phyloP scores from a whole-genome alignment of 768 basidiomycete genomes.

The Infundibulicybe gibba region DNA sequence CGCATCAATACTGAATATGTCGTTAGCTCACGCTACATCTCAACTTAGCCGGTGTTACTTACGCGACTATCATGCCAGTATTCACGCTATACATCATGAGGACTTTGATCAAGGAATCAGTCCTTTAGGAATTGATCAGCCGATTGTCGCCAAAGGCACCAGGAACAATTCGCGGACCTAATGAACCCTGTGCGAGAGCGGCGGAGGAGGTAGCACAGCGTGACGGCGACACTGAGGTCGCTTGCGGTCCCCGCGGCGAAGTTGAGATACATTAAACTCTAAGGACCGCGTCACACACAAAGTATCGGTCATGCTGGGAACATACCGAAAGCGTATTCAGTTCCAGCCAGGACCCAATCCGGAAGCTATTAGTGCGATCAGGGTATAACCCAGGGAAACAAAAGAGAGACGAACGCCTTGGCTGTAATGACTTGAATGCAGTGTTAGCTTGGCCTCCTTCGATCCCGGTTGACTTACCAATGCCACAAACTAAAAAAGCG shows the following conservation, averaged over 20 bases:
- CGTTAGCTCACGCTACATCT: neutral
- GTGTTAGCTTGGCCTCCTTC: conserved; percentile 1
- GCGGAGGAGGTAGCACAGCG: conserved; percentile 45
- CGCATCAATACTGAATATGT: conserved; percentile 38
- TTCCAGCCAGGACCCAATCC: conserved; percentile 29
- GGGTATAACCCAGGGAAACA: neutral
- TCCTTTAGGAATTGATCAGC: conserved; percentile 25
- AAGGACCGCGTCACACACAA: neutral
- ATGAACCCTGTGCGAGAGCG: conserved; percentile 48
- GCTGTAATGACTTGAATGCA: conserved; percentile 41
- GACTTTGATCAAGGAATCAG: conserved; percentile 42
- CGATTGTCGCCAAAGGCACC: neutral
- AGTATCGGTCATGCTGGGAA: neutral
- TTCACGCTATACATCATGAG: conserved; percentile 53
- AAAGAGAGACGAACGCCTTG: conserved; percentile 39
- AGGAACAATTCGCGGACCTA: conserved; percentile 24
- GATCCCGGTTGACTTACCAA: conserved; percentile 22
- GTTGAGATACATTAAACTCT: conserved; percentile 50
- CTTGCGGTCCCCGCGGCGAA: conserved; percentile 47
- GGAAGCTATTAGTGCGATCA: conserved; percentile 27
- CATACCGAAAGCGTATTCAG: conserved; percentile 35
- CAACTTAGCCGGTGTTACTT: conserved; percentile 18
- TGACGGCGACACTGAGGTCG: conserved; percentile 47
- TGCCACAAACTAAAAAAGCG: conserved; percentile 25
- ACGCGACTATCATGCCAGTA: conserved; percentile 45